phyloP scores from a whole-genome alignment of 108 stramenopile species.

The Fistulifera solaris region DNA sequence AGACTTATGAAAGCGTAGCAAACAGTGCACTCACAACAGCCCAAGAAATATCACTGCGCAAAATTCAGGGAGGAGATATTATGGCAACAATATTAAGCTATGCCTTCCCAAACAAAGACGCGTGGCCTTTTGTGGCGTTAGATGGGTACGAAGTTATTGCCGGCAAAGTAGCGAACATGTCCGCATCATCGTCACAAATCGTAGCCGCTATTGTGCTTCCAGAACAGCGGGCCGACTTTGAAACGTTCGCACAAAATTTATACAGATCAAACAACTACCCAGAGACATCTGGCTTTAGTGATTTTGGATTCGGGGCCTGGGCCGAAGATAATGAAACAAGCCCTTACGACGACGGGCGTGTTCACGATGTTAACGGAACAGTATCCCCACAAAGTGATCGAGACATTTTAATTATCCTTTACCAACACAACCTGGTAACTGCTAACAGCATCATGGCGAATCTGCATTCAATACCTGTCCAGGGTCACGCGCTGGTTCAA shows the following conservation, averaged over 20 bases:
- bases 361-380: constrained; percentile 6
- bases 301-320: constrained; percentile 18
- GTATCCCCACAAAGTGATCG: neutral
- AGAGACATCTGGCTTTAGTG: constrained; percentile 11
- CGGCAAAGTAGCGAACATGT: constrained; percentile 1
- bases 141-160: constrained; percentile 11
- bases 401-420: too few species aligned
- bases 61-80: neutral
- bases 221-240: constrained; percentile 11
- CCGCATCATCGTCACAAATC: neutral
- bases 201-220: constrained; percentile 12
- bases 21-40: constrained; percentile 9
- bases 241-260: neutral
- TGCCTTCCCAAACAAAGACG: constrained; percentile 4
- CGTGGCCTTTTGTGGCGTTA: constrained; percentile 17
- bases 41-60: neutral
- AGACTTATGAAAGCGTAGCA: constrained; percentile 3
- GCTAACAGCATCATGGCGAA: constrained; percentile 1
- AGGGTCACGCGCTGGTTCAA: too few species aligned
- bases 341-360: constrained; percentile 4
- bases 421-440: too few species aligned
- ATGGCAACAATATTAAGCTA: constrained; percentile 4
- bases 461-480: constrained; percentile 2
- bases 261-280: neutral
- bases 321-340: neutral